Percentiles rank a stretch among this genome's conserved stretches.
These are phyloP conservation scores for Epichloe uncinata DNA, from an alignment of 2,329 filamentous ascomycete species.

Conservation along the genomic window DNA sequence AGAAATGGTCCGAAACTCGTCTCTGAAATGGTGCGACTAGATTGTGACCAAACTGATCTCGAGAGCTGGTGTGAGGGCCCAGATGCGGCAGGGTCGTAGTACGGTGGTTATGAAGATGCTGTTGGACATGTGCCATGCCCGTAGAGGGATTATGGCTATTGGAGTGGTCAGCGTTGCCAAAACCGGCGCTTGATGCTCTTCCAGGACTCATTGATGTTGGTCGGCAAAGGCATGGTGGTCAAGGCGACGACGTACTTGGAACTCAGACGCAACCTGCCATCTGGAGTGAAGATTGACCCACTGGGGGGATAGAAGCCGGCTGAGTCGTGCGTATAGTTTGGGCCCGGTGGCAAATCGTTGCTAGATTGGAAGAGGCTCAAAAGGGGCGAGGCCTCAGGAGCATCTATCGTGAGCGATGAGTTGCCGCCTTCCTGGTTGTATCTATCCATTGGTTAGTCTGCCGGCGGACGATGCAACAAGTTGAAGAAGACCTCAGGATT, in stretches of 20 bases:
- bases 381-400: constrained; percentile 35
- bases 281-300: constrained; percentile 34
- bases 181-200: not conserved
- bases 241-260: constrained; percentile 36
- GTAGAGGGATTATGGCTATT: constrained; percentile 34
- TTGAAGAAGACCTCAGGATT: constrained; percentile 4
- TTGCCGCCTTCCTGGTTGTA: constrained; percentile 41
- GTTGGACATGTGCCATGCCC: constrained; percentile 41
- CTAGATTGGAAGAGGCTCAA: constrained; percentile 38
- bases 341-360: constrained; percentile 29
- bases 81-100: constrained; percentile 39
- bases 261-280: constrained; percentile 40
- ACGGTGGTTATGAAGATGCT: constrained; percentile 26
- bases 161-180: constrained; percentile 9
- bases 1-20: constrained; percentile 33
- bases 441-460: constrained; percentile 22
- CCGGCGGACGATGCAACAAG: constrained; percentile 5
- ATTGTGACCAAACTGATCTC: constrained; percentile 37
- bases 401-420: constrained; percentile 40
- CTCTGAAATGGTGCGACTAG: constrained; percentile 35
- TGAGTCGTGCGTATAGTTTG: constrained; percentile 37
- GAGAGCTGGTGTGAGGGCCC: constrained; percentile 32
- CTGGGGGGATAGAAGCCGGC: constrained; percentile 32
- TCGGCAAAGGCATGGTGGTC: not conserved
- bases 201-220: not conserved